Conservation (phyloP, 1,284 basidiomycete species). For the Ustilago bromivora region DNA sequence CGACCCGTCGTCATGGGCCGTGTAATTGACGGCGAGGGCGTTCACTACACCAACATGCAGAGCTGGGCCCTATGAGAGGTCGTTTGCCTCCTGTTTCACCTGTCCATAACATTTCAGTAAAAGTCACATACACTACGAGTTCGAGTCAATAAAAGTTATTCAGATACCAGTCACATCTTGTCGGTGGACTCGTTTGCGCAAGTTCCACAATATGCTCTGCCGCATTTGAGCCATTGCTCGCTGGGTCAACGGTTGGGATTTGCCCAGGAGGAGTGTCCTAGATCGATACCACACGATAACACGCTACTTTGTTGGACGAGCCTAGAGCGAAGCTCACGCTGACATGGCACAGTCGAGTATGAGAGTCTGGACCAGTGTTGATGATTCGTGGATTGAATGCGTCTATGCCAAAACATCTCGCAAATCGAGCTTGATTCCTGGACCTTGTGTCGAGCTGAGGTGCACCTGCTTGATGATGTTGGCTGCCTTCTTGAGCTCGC, state of each 20-base stretch:
- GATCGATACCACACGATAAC: neutral
- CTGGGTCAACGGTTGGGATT: no score
- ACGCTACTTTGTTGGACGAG: neutral
- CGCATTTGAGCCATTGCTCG: neutral
- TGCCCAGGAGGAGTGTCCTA: neutral
- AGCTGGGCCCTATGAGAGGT: constrained; percentile 44
- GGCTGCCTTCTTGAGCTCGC: constrained; percentile 54
- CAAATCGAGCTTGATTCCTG: constrained; percentile 78
- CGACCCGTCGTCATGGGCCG: constrained; percentile 61
- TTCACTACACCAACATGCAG: constrained; percentile 59
- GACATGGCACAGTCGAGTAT: neutral
- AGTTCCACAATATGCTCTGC: neutral
- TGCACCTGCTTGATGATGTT: constrained; percentile 74
- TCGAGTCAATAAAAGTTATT: constrained; percentile 14
- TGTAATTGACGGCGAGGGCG: constrained; percentile 56
- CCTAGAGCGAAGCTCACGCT: neutral
- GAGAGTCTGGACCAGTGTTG: neutral
- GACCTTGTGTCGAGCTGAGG: constrained; percentile 86
- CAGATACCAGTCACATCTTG: constrained; percentile 24
- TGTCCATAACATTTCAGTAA: neutral
- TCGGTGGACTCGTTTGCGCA: neutral
- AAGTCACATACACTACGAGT: constrained; percentile 1
- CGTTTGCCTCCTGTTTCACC: neutral
- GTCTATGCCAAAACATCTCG: constrained; percentile 53
- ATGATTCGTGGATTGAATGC: neutral